A percentile compares a stretch with the other conserved stretches of the same genome.
phyloP scores from a whole-genome alignment of 305 asterid genomes.

The Ilex paraguariensis region DNA sequence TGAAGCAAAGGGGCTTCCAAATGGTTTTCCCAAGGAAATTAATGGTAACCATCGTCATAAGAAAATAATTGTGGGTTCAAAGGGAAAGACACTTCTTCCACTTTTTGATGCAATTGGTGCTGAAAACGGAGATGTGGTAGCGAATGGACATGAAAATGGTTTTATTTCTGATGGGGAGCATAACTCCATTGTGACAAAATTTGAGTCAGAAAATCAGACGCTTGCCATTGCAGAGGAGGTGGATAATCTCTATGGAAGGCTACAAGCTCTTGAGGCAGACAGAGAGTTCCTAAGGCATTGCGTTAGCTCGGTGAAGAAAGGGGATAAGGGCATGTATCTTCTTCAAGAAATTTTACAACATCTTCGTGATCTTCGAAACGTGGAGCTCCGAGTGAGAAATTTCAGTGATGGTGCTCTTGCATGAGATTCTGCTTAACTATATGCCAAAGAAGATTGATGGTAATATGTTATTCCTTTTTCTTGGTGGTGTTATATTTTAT shows the following conservation, averaged over 20 bases:
- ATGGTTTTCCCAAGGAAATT: slow-evolving; percentile 36
- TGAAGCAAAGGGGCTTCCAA: slow-evolving; percentile 32
- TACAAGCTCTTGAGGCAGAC: slow-evolving; percentile 95
- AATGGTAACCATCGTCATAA: slow-evolving; percentile 38
- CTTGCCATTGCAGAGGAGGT: slow-evolving; percentile 74
- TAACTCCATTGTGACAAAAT: slow-evolving; percentile 22
- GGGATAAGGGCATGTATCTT: slow-evolving; percentile 90
- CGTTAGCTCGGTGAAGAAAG: slow-evolving; percentile 80
- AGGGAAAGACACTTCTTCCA: slow-evolving; percentile 81
- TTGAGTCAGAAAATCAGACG: slow-evolving; percentile 46
- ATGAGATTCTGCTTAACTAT: slow-evolving; percentile 7
- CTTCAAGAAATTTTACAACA: slow-evolving; percentile 92
- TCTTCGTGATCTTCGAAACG: slow-evolving; percentile 66
- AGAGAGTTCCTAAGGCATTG: slow-evolving; percentile 89
- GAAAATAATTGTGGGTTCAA: slow-evolving; percentile 29
- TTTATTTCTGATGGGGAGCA: slow-evolving; percentile 33
- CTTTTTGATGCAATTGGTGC: slow-evolving; percentile 69
- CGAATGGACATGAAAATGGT: slow-evolving; percentile 27
- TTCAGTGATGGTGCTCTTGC: slow-evolving; percentile 31
- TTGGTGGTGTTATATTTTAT: background rate
- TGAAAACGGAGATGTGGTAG: slow-evolving; percentile 32
- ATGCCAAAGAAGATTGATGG: slow-evolving; percentile 15
- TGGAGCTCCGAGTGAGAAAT: slow-evolving; percentile 64
- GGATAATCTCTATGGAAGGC: slow-evolving; percentile 75
- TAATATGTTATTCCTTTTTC: background rate